Evolutionary conservation across 139 green algal genomes (phyloP).

Genomic region (Diplosphaera chodatii): DNA sequence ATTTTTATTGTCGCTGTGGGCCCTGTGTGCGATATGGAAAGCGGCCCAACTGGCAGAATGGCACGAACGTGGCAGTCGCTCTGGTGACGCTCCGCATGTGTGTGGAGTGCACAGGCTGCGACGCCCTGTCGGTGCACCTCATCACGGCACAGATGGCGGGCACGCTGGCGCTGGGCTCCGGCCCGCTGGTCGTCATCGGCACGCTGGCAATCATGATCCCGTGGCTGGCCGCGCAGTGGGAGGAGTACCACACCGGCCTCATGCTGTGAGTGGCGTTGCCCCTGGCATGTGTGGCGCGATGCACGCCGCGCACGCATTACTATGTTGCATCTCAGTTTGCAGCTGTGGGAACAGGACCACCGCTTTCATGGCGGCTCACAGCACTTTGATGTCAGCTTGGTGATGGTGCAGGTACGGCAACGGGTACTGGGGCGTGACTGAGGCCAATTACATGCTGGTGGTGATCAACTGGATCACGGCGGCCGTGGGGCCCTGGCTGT

Average conservation of each 20-base stretch:
- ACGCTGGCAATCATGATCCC: constrained; percentile 56
- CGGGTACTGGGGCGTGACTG: constrained; percentile 68
- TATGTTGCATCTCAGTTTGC: no score
- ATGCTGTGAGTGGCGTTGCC: constrained; percentile 35
- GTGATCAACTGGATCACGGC: constrained; percentile 47
- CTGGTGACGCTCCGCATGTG: no score
- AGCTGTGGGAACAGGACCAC: no score
- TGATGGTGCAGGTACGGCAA: constrained; percentile 79
- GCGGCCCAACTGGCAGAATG: no score
- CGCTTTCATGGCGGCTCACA: no score
- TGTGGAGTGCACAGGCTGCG: constrained; percentile 45
- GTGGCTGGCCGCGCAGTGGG: constrained; percentile 83
- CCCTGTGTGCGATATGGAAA: not conserved
- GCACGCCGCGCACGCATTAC: no score
- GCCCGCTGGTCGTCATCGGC: constrained; percentile 16
- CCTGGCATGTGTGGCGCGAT: no score
- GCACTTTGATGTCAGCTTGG: no score
- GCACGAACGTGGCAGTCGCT: no score
- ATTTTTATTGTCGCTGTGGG: no score
- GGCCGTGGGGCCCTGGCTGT: constrained; percentile 23
- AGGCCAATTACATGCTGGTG: constrained; percentile 77
- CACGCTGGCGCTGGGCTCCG: constrained; percentile 19
- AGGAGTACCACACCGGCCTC: constrained; percentile 81
- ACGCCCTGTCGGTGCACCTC: constrained; percentile 76
- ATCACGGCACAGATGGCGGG: constrained; percentile 51